Evolutionary conservation across 495 filamentous ascomycete genomes (phyloP).

Genomic region (Jackrogersella multiformis): DNA sequence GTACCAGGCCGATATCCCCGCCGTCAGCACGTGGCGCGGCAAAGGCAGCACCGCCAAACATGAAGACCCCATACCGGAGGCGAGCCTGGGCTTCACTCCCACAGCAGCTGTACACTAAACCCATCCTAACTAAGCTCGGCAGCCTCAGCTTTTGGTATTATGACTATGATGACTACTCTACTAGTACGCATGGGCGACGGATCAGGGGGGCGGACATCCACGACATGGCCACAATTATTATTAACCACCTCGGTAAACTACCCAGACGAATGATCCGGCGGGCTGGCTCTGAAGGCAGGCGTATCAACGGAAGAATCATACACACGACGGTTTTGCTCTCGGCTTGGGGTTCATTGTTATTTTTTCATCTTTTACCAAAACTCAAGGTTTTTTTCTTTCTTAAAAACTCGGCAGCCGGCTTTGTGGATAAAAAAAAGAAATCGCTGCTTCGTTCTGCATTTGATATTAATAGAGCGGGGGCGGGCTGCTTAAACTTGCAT

Average conservation of each 20-base stretch:
- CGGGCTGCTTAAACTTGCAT: slow-evolving; percentile 22
- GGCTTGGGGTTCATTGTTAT: neutral
- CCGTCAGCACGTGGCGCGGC: slow-evolving; percentile 92
- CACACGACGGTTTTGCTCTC: slow-evolving; percentile 15
- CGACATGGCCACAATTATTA: slow-evolving; percentile 8
- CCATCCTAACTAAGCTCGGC: neutral
- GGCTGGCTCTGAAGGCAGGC: slow-evolving; percentile 23
- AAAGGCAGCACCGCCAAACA: slow-evolving; percentile 89
- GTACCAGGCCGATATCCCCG: slow-evolving; percentile 88
- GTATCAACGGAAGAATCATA: slow-evolving; percentile 24
- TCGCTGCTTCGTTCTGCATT: slow-evolving; percentile 26
- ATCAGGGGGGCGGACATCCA: neutral
- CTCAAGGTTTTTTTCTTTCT: no score
- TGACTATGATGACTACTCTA: slow-evolving; percentile 4
- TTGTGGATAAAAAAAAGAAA: slow-evolving; percentile 36
- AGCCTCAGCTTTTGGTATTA: slow-evolving; percentile 1
- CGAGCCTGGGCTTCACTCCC: slow-evolving; percentile 28
- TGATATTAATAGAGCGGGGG: slow-evolving; percentile 36
- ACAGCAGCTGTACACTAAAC: slow-evolving; percentile 23
- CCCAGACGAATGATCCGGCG: slow-evolving; percentile 14
- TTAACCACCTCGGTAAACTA: neutral
- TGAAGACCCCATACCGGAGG: slow-evolving; percentile 59
- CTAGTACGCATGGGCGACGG: neutral
- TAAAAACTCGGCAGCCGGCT: slow-evolving; percentile 33
- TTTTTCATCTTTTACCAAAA: neutral